Evolutionary conservation across 179 eudicot species (phyloP).

Genomic region (Silene noctiflora): DNA sequence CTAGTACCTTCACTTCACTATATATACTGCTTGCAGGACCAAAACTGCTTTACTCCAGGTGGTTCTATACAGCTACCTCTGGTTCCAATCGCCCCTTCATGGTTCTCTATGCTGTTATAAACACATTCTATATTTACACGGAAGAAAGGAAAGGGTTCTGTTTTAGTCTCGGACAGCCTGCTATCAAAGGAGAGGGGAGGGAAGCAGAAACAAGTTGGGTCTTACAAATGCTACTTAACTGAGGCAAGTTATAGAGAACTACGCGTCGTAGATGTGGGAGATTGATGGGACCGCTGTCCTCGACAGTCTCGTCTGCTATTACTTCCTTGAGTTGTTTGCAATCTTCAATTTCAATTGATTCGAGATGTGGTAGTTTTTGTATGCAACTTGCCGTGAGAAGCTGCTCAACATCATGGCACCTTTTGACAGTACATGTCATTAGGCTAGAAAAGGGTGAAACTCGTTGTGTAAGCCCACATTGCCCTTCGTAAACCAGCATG

Average conservation of each 20-base stretch:
- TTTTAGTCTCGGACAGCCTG: neutral
- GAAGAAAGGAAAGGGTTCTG: neutral
- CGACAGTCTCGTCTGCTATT: neutral
- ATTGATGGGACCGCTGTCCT: neutral
- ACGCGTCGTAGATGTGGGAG: neutral
- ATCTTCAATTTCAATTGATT: conserved; percentile 3
- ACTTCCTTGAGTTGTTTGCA: neutral
- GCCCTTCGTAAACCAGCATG: too few relatives aligned
- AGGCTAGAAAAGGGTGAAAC: neutral
- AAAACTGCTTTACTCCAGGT: too few relatives aligned
- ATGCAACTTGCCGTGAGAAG: neutral
- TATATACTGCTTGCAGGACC: too few relatives aligned
- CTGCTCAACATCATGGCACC: conserved; percentile 10
- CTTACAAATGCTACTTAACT: conserved; percentile 1
- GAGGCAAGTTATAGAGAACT: neutral
- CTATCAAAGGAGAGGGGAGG: neutral
- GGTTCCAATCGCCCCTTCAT: too few relatives aligned
- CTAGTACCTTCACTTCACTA: too few relatives aligned
- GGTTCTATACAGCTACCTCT: too few relatives aligned
- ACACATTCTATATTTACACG: neutral
- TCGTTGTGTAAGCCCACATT: too few relatives aligned
- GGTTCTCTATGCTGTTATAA: neutral
- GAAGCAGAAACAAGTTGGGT: neutral
- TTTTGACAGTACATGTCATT: neutral
- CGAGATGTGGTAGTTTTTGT: neutral